Conservation (phyloP, 2,329 filamentous ascomycete species). For the Blastomyces emzantsi region DNA sequence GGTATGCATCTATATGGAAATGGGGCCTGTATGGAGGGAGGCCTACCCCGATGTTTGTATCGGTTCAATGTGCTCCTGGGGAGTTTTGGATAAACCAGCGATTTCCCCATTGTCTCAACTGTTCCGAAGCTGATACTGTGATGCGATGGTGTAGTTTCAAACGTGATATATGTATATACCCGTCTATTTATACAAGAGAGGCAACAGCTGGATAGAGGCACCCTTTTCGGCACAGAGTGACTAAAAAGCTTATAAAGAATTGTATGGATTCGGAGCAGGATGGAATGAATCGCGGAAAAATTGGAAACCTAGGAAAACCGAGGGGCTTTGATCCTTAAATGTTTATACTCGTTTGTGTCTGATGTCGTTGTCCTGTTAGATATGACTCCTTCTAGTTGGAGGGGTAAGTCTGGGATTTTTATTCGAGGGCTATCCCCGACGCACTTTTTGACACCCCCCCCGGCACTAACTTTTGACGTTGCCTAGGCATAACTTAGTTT, state of each 20-base stretch:
- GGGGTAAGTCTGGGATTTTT: background rate
- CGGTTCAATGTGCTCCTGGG: constrained; percentile 58
- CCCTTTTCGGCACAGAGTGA: too few species aligned
- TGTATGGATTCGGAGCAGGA: background rate
- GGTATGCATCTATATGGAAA: background rate
- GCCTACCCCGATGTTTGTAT: constrained; percentile 53
- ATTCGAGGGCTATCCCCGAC: background rate
- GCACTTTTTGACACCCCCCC: background rate
- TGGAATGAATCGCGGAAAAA: background rate
- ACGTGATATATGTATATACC: background rate
- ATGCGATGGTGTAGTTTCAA: too few species aligned
- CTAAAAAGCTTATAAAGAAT: background rate
- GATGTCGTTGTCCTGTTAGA: background rate
- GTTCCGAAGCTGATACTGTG: background rate
- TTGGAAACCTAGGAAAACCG: background rate
- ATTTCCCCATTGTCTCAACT: constrained; percentile 31
- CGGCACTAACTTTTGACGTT: background rate
- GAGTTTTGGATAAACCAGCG: constrained; percentile 52
- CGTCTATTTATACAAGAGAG: background rate
- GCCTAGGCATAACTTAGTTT: background rate
- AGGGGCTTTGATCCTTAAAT: background rate
- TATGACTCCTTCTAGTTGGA: background rate
- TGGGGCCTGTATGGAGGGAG: background rate
- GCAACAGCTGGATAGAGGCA: background rate
- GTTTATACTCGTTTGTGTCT: background rate